Percentiles rank a stretch among this genome's conserved stretches.
Evolutionary conservation across 805 yeast species (phyloP).

Genomic region (Yamadazyma olivae): DNA sequence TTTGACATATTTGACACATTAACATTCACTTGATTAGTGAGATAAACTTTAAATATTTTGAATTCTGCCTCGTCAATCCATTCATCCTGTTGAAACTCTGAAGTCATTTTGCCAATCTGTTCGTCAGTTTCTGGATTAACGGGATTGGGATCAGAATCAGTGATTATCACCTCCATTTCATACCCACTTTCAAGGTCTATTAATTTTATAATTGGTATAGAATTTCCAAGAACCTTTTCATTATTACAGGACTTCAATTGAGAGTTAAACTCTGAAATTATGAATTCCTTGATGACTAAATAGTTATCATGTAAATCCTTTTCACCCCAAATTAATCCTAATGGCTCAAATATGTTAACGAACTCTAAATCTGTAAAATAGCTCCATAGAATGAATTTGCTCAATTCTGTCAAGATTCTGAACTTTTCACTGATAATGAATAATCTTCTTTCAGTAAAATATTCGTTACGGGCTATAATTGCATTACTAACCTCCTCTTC

Average conservation of each 20-base stretch:
- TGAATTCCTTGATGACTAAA: conserved; percentile 4
- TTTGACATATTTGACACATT: no score
- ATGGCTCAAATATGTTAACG: conserved; percentile 20
- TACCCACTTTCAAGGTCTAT: conserved; percentile 9
- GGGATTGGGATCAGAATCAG: neutral
- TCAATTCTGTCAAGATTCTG: conserved; percentile 32
- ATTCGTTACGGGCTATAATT: conserved; percentile 33
- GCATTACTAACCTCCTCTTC: conserved; percentile 29
- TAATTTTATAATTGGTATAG: conserved; percentile 16
- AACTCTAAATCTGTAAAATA: conserved; percentile 16
- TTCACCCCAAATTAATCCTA: conserved; percentile 21
- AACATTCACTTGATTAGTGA: no score
- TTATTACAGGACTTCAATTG: conserved; percentile 10
- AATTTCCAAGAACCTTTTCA: conserved; percentile 8
- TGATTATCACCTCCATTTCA: neutral
- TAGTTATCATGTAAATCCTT: neutral
- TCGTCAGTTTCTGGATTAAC: neutral
- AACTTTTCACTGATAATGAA: conserved; percentile 42
- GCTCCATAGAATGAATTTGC: conserved; percentile 29
- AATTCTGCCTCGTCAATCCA: conserved; percentile 6
- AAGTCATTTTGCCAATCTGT: no score
- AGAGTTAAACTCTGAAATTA: conserved; percentile 4
- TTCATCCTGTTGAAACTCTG: neutral
- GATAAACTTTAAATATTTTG: conserved; percentile 5
- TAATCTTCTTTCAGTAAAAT: conserved; percentile 32